Base-by-base conservation (phyloP, 768 basidiomycete genomes). In the Coprinopsis strossmayeri region DNA sequence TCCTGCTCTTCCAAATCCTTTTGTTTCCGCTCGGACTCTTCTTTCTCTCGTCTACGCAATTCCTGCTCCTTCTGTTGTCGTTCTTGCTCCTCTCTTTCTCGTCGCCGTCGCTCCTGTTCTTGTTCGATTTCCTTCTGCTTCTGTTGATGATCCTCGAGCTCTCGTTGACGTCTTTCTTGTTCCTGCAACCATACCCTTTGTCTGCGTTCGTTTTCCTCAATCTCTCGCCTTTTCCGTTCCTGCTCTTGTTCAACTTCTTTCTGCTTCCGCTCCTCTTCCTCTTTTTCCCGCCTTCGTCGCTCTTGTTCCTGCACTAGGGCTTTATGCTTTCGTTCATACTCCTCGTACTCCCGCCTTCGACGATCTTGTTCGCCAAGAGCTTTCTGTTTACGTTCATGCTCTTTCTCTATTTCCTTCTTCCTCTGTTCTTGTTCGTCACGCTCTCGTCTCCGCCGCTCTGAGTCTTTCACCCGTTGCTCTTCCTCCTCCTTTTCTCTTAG, bases 261-360 rank as follows among this genome's bases (percentile, higher is more conserved):
- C 37, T 38, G n/a, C n/a, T n/a, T n/a, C n/a, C n/a, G n/a, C n/a
- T 38, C 9, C 37, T 13, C 10, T 38, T 12, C 37, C 17, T 48
- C 25, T 52, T 46, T 34, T 47, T 53, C 46, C 52, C 52, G 35
- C 35, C 46, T 28, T 35, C 50, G 55, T 30, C 46, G 41, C 50
- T 45, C 61, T 58, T 50, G 15, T 54, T 53, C 54, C 53, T 54
- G 46, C 46, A 53, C 51, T 53, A 43, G 30, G 52, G 50, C 18
- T 53, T 25, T 48, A 25, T 56, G 55, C 44, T 57, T 48, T 28
- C 47, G 42, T 38, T 53, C 46, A 35, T n/a, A 18, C 34, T 47
- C 40, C 30, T 32, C 37, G 26, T 28, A 35, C 20, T 38, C 40
- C 12, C 48, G 45, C 26, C 45, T 7, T 15, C 30, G 30, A 32